Percentiles rank a stretch among this genome's conserved stretches.
Conservation (phyloP, 2,329 filamentous ascomycete species). For the Fusarium chlamydosporum region DNA sequence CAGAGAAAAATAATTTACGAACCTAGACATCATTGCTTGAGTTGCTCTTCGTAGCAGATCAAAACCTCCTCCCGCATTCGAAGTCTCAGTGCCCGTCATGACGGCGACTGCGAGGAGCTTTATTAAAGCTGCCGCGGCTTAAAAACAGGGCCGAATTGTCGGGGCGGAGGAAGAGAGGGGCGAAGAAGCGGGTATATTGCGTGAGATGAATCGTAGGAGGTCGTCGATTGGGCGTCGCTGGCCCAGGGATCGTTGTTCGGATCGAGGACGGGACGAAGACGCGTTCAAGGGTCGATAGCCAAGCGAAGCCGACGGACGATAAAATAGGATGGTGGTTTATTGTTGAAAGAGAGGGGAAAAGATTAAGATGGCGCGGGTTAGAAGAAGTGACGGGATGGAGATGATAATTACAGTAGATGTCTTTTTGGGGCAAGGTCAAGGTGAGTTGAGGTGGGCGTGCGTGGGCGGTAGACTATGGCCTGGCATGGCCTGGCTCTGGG, state of each 20-base stretch:
- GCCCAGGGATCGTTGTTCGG: slow-evolving; percentile 36
- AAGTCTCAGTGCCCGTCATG: slow-evolving; percentile 67
- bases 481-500: slow-evolving; percentile 25
- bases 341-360: slow-evolving; percentile 41
- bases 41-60: slow-evolving; percentile 72
- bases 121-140: slow-evolving; percentile 47
- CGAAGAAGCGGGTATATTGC: slow-evolving; percentile 42
- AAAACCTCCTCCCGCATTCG: slow-evolving; percentile 63
- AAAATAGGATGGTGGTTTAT: slow-evolving; percentile 41
- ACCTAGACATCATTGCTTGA: slow-evolving; percentile 75
- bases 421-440: slow-evolving; percentile 50
- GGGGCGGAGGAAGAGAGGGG: slow-evolving; percentile 42
- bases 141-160: slow-evolving; percentile 43
- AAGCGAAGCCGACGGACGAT: slow-evolving; percentile 10
- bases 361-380: slow-evolving; percentile 38
- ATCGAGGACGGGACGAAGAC: slow-evolving; percentile 24
- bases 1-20: slow-evolving; percentile 55
- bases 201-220: slow-evolving; percentile 41
- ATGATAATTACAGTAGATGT: slow-evolving; percentile 48
- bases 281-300: slow-evolving; percentile 25
- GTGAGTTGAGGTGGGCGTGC: slow-evolving; percentile 50
- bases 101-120: slow-evolving; percentile 48
- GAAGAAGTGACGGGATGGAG: slow-evolving; percentile 47
- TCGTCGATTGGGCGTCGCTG: slow-evolving; percentile 40
- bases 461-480: slow-evolving; percentile 15